Percentiles rank a stretch among this genome's conserved stretches.
Conservation (phyloP, 805 yeast species). For the Barnettozyma populi region DNA sequence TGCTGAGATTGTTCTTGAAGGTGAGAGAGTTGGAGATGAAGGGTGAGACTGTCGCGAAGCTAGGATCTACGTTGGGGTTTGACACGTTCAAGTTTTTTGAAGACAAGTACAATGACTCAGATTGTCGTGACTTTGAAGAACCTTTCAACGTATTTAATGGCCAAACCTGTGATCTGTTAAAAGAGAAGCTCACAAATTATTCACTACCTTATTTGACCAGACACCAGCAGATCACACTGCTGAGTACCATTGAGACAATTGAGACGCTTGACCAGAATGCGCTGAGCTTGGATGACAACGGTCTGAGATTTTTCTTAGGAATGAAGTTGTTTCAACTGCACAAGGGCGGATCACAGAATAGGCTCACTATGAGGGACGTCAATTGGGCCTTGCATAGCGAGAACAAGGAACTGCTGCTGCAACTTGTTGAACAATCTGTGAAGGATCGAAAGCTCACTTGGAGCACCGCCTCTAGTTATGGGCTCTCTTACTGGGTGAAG, state of each 20-base stretch:
- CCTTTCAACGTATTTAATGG: conserved; percentile 37
- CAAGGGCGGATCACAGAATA: conserved; percentile 39
- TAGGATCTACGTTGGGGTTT: conserved; percentile 29
- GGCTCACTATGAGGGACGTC: conserved; percentile 72
- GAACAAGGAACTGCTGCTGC: conserved; percentile 61
- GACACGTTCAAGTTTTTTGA: conserved; percentile 26
- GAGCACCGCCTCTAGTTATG: conserved; percentile 52
- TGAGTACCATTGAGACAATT: conserved; percentile 62
- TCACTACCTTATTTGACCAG: conserved; percentile 79
- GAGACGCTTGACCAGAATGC: conserved; percentile 44
- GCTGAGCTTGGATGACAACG: conserved; percentile 41
- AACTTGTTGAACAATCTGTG: conserved; percentile 40
- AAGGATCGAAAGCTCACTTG: conserved; percentile 46
- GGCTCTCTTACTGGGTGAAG: conserved; percentile 68
- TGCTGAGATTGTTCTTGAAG: conserved; percentile 46
- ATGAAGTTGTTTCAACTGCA: conserved; percentile 59
- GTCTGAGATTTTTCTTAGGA: conserved; percentile 65
- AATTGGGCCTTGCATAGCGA: conserved; percentile 85
- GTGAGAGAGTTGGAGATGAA: conserved; percentile 51
- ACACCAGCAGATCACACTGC: conserved; percentile 84
- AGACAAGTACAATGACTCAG: neutral
- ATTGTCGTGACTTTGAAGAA: conserved; percentile 25
- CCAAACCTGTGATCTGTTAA: conserved; percentile 41
- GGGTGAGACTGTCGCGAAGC: conserved; percentile 16
- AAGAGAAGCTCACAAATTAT: conserved; percentile 54